Evolutionary conservation across 192 early-diverging fungal genomes (phyloP).

Genomic region (Podila verticillata): DNA sequence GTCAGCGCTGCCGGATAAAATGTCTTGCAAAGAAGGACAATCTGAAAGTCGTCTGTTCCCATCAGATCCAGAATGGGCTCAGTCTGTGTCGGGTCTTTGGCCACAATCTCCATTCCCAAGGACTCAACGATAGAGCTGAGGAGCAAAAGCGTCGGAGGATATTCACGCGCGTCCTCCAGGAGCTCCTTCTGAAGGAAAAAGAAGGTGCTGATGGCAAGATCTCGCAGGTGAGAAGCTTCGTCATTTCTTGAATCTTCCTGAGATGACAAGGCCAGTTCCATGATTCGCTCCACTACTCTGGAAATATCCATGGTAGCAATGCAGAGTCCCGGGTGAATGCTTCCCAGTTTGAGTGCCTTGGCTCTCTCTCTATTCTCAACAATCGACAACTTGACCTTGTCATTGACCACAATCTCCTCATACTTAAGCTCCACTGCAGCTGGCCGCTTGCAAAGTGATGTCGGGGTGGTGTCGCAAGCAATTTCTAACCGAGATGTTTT

Average conservation of each 20-base stretch:
- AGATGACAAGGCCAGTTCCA: background rate
- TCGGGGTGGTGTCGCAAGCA: constrained; percentile 51
- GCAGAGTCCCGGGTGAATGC: constrained; percentile 34
- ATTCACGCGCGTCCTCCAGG: constrained; percentile 23
- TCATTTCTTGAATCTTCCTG: background rate
- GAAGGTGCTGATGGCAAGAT: constrained; percentile 25
- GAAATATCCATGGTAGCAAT: constrained; percentile 24
- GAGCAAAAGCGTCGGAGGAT: constrained; percentile 36
- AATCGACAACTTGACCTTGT: constrained; percentile 24
- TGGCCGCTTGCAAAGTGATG: constrained; percentile 37
- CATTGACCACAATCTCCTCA: constrained; percentile 43
- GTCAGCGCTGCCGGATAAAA: constrained; percentile 43
- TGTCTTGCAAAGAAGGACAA: constrained; percentile 31
- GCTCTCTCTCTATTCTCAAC: constrained; percentile 44
- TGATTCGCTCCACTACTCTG: constrained; percentile 5
- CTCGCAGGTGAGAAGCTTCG: background rate
- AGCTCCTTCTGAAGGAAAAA: constrained; percentile 32
- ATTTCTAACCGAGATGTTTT: constrained; percentile 36
- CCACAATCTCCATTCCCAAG: constrained; percentile 29
- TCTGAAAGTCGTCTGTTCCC: constrained; percentile 32
- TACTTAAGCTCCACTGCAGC: constrained; percentile 43
- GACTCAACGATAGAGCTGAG: constrained; percentile 30
- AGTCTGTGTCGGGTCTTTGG: constrained; percentile 32
- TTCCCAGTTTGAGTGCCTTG: constrained; percentile 17
- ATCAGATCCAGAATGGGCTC: constrained; percentile 43